These are phyloP conservation scores for Komagataella ulmi DNA, from an alignment of 805 yeast species.

Conservation along the genomic window DNA sequence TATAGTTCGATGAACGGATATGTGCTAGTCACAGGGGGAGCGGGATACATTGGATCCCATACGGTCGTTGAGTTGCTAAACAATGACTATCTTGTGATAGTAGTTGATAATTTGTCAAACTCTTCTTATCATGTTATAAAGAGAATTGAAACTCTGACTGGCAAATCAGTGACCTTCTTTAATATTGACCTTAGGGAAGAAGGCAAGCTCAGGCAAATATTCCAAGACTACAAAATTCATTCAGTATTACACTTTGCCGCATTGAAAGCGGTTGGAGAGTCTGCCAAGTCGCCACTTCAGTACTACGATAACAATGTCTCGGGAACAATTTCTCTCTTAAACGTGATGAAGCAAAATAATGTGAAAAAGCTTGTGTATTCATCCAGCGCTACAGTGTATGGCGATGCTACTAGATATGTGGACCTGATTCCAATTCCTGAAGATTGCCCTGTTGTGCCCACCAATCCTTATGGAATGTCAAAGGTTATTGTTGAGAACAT, in stretches of 20 bases:
- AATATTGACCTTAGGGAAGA: slow-evolving; percentile 44
- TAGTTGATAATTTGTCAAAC: slow-evolving; percentile 57
- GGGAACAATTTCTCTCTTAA: slow-evolving; percentile 49
- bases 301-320: slow-evolving; percentile 58
- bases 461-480: slow-evolving; percentile 69
- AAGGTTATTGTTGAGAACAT: slow-evolving; percentile 54
- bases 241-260: slow-evolving; percentile 76
- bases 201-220: slow-evolving; percentile 32
- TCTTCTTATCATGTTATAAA: slow-evolving; percentile 55
- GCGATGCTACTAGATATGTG: slow-evolving; percentile 62
- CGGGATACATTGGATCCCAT: slow-evolving; percentile 81
- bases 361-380: slow-evolving; percentile 54
- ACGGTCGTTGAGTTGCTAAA: slow-evolving; percentile 52
- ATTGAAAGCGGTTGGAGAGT: slow-evolving; percentile 74
- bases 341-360: slow-evolving; percentile 30
- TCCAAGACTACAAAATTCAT: slow-evolving; percentile 31
- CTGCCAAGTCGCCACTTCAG: slow-evolving; percentile 48
- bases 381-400: slow-evolving; percentile 76
- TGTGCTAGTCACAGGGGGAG: slow-evolving; percentile 72
- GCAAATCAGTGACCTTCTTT: slow-evolving; percentile 37
- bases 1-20: not conserved
- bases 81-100: slow-evolving; percentile 55
- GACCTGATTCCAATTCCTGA: slow-evolving; percentile 74
- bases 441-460: slow-evolving; percentile 60
- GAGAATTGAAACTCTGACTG: slow-evolving; percentile 42